phyloP scores from a whole-genome alignment of 805 yeast species.

The Tetrapisispora iriomotensis region DNA sequence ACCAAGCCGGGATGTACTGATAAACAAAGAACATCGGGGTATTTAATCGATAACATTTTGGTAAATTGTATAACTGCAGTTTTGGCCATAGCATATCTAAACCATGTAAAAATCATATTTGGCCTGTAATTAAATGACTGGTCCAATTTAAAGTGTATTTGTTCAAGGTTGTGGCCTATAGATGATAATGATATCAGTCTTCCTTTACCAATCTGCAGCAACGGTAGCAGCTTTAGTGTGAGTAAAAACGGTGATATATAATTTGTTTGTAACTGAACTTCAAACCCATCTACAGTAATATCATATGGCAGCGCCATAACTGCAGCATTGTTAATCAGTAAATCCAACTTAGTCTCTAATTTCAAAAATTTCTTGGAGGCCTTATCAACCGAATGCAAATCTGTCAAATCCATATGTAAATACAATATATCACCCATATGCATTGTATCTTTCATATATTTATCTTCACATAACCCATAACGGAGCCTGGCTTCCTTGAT shows the following conservation, averaged over 20 bases:
- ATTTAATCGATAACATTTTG: slow-evolving; percentile 50
- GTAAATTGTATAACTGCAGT: slow-evolving; percentile 68
- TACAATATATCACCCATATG: slow-evolving; percentile 42
- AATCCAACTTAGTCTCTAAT: slow-evolving; percentile 42
- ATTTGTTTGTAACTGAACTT: slow-evolving; percentile 71
- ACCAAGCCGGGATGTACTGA: slow-evolving; percentile 81
- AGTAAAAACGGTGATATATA: slow-evolving; percentile 67
- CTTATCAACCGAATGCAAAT: slow-evolving; percentile 35
- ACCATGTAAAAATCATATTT: slow-evolving; percentile 61
- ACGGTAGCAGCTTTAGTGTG: slow-evolving; percentile 48
- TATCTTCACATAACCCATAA: slow-evolving; percentile 9
- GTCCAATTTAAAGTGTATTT: slow-evolving; percentile 38
- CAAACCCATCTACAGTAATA: slow-evolving; percentile 59
- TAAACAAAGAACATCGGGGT: slow-evolving; percentile 54
- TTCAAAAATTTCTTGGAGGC: slow-evolving; percentile 40
- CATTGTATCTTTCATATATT: slow-evolving; percentile 10
- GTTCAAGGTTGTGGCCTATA: slow-evolving; percentile 49
- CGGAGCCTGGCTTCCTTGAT: slow-evolving; percentile 40
- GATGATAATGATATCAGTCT: slow-evolving; percentile 57
- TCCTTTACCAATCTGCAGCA: slow-evolving; percentile 34
- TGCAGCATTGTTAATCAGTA: slow-evolving; percentile 71
- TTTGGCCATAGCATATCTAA: slow-evolving; percentile 69
- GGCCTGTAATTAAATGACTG: slow-evolving; percentile 47
- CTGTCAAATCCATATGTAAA: slow-evolving; percentile 47
- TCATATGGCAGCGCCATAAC: slow-evolving; percentile 67